A percentile compares a stretch with the other conserved stretches of the same genome.
Evolutionary conservation across 768 basidiomycete genomes (phyloP).

Genomic region (Leccinum variicolor): DNA sequence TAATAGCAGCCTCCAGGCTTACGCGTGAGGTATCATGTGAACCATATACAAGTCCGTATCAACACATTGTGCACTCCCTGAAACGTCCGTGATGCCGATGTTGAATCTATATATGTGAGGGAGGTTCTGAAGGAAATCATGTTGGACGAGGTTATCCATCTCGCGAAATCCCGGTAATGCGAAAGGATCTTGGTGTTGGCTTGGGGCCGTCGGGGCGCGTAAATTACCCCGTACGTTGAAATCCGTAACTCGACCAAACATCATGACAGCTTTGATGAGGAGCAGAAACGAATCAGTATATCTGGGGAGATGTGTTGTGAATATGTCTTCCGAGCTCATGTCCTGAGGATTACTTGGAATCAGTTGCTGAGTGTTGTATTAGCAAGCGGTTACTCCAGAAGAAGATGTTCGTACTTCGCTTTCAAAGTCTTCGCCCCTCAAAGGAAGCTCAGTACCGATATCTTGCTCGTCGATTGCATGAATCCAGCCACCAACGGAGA

Average conservation of each 20-base stretch:
- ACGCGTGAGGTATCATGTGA: constrained; percentile 85
- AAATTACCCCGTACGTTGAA: constrained; percentile 76
- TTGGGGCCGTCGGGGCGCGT: constrained; percentile 60
- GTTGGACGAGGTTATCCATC: constrained; percentile 65
- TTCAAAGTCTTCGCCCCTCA: constrained; percentile 75
- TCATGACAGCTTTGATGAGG: constrained; percentile 78
- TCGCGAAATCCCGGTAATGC: constrained; percentile 61
- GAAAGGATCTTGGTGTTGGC: constrained; percentile 74
- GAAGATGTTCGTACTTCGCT: constrained; percentile 48
- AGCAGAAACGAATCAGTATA: constrained; percentile 83
- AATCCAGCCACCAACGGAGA: constrained; percentile 80
- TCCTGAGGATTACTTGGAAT: constrained; percentile 77
- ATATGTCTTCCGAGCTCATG: constrained; percentile 58
- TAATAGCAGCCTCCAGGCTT: constrained; percentile 23
- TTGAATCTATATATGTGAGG: constrained; percentile 66
- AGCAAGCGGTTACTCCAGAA: constrained; percentile 8
- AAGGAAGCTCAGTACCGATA: constrained; percentile 78
- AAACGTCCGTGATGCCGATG: constrained; percentile 55
- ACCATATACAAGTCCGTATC: constrained; percentile 88
- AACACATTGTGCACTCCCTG: constrained; percentile 51
- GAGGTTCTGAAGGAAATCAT: constrained; percentile 66
- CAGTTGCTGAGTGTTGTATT: constrained; percentile 40
- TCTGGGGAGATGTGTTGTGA: constrained; percentile 65
- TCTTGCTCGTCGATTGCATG: constrained; percentile 83
- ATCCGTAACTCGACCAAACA: constrained; percentile 83